Conservation (phyloP, 371 early-diverging fungal genomes). For the Mortierella sp. region DNA sequence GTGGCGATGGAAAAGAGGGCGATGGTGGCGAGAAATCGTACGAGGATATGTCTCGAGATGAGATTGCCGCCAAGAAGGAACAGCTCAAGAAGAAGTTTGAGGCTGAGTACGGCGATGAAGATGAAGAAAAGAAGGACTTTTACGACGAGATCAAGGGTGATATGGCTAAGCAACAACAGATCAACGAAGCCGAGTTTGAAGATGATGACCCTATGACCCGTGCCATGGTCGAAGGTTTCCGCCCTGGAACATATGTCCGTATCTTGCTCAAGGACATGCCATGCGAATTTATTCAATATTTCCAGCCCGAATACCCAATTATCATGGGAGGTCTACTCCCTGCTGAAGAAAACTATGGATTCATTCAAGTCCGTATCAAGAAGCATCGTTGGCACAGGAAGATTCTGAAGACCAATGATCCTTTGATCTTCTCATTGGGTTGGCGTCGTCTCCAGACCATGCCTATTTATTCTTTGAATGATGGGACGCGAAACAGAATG, state of each 20-base stretch:
- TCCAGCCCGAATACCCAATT: slow-evolving; percentile 89
- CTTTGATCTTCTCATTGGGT: slow-evolving; percentile 97
- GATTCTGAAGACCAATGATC: slow-evolving; percentile 98
- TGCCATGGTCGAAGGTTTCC: slow-evolving; percentile 86
- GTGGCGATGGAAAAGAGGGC: slow-evolving; percentile 56
- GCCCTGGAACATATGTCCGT: slow-evolving; percentile 95
- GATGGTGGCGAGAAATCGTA: slow-evolving; percentile 40
- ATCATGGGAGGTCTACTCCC: slow-evolving; percentile 92
- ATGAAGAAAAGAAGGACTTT: slow-evolving; percentile 80
- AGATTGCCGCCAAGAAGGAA: slow-evolving; percentile 87
- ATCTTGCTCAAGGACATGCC: slow-evolving; percentile 91
- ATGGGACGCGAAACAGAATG: slow-evolving; percentile 95
- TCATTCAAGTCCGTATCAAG: slow-evolving; percentile 96
- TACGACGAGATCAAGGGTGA: slow-evolving; percentile 92
- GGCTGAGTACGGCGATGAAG: slow-evolving; percentile 88
- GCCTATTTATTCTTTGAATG: slow-evolving; percentile 95
- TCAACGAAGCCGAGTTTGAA: slow-evolving; percentile 90
- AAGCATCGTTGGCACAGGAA: slow-evolving; percentile 98
- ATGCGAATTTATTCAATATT: slow-evolving; percentile 92
- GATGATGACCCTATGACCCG: slow-evolving; percentile 82
- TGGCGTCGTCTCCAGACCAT: slow-evolving; percentile 99
- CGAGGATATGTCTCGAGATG: slow-evolving; percentile 63
- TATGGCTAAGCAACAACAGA: slow-evolving; percentile 82
- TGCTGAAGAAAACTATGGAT: slow-evolving; percentile 92
- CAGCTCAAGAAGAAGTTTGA: slow-evolving; percentile 93